These are phyloP conservation scores for Exobasidium cylindrosporum DNA, from an alignment of 1,284 basidiomycete genomes.

Conservation along the genomic window DNA sequence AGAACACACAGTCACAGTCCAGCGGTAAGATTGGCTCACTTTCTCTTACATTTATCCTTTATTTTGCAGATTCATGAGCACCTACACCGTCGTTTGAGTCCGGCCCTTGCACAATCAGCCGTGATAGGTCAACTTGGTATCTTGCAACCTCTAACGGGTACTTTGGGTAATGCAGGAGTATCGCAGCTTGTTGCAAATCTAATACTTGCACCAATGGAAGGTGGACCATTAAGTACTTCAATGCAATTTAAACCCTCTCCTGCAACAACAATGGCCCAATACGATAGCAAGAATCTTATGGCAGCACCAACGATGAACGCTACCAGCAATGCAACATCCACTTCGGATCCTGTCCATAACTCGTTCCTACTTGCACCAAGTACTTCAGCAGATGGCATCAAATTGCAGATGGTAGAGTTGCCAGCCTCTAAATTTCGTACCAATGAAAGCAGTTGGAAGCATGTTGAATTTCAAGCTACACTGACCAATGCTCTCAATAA, in stretches of 20 bases:
- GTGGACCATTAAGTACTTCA: too few species aligned
- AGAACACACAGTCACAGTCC: too few species aligned
- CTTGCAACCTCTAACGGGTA: neutral
- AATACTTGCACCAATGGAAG: neutral
- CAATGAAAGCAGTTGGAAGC: neutral
- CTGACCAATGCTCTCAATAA: neutral
- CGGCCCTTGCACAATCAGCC: neutral
- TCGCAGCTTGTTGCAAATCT: neutral
- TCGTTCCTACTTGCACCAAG: neutral
- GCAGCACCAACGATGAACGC: neutral
- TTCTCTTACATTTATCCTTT: too few species aligned
- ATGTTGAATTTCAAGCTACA: neutral
- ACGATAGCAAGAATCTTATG: neutral
- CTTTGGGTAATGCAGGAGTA: neutral
- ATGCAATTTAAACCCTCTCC: neutral
- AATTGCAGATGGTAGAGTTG: neutral
- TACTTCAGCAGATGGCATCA: neutral
- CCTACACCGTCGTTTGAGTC: neutral
- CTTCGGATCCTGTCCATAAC: constrained; percentile 3
- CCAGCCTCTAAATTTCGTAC: neutral
- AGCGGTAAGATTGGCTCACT: too few species aligned
- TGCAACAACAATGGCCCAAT: neutral
- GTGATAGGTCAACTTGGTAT: neutral
- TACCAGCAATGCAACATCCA: neutral
- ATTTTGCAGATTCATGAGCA: neutral